These are phyloP conservation scores for Bathelium albidoporum DNA, from an alignment of 495 filamentous ascomycete species.

Conservation along the genomic window DNA sequence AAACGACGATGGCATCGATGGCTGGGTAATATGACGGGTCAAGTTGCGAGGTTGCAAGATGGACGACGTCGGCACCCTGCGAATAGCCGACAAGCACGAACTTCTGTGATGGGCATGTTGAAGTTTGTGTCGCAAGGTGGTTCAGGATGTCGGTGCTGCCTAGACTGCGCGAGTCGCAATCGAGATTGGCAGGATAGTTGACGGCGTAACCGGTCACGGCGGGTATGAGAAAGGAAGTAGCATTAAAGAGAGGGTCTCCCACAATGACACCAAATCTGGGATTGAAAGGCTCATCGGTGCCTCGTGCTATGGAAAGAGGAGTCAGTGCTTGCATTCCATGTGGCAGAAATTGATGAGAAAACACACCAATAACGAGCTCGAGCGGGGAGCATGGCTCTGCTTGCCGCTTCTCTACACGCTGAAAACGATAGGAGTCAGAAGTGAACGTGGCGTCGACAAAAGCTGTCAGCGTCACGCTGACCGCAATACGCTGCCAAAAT, in stretches of 20 bases:
- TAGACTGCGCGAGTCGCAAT: not conserved
- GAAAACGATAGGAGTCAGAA: not conserved
- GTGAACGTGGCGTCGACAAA: not conserved
- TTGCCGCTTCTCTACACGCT: not conserved
- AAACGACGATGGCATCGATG: not conserved
- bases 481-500: not conserved
- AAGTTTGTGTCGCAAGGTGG: constrained; percentile 4
- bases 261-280: constrained; percentile 5
- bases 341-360: not conserved
- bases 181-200: constrained; percentile 2
- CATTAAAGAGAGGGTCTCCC: constrained; percentile 3
- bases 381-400: constrained; percentile 8
- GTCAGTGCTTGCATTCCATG: not conserved
- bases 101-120: constrained; percentile 22
- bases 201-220: constrained; percentile 5
- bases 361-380: constrained; percentile 5
- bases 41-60: constrained; percentile 15
- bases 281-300: not conserved
- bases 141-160: not conserved
- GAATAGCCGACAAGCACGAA: constrained; percentile 24
- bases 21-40: constrained; percentile 3
- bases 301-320: not conserved
- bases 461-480: not conserved
- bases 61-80: constrained; percentile 24
- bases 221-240: not conserved